Base-by-base conservation (phyloP, 2,329 filamentous ascomycete genomes). In the Fusarium circinatum region DNA sequence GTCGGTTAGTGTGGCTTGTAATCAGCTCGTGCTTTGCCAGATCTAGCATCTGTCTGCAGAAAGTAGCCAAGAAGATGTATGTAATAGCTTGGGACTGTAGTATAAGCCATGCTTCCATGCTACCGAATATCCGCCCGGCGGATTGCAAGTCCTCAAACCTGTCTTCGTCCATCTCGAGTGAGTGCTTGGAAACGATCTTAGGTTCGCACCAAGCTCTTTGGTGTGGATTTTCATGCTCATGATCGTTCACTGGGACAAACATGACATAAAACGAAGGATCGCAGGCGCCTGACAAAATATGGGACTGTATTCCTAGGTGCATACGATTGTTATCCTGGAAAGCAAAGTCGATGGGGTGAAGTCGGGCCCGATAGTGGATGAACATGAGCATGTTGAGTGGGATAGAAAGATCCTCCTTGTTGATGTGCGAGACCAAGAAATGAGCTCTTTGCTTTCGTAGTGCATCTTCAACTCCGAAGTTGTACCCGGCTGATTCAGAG, bases 381-480 rank as follows among this genome's bases (percentile, higher is more conserved):
- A 78, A 78, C 8, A 28, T 64, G 49, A 76, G 62, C 24, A 78
- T 60, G 32, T 75, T 70, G 11, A 32, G n/a, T 4, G 69, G 67
- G 24, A 73, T 58, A 4, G 45, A 44, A 15, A 78, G 52, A 30
- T 78, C 76, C 9, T 57, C 42, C 17, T 65, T 32, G 36, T 76
- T 78, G 44, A 78, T 75, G 32, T 78, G 75, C 6, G 76, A 69
- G 9, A 71, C 75, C 24, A 78, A 63, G 34, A 75, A 76, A 18
- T 49, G 70, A 22, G 75, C 68, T 45, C 75, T 65, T 14, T 73
- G 47, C 15, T 59, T 65, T 34, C 59, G 48, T 20, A 68, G 34
- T 24, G 70, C 51, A 6, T 56, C 49, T n/a, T 52, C 30, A 28
- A 76, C 73, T 20, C 45, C 41, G 6, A 51, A 22, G 22, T 77